Percentiles rank a stretch among this genome's conserved stretches.
These are phyloP conservation scores for Ophiocordyceps camponoti-leonardi DNA, from an alignment of 2,329 filamentous ascomycete genomes.

Conservation along the genomic window DNA sequence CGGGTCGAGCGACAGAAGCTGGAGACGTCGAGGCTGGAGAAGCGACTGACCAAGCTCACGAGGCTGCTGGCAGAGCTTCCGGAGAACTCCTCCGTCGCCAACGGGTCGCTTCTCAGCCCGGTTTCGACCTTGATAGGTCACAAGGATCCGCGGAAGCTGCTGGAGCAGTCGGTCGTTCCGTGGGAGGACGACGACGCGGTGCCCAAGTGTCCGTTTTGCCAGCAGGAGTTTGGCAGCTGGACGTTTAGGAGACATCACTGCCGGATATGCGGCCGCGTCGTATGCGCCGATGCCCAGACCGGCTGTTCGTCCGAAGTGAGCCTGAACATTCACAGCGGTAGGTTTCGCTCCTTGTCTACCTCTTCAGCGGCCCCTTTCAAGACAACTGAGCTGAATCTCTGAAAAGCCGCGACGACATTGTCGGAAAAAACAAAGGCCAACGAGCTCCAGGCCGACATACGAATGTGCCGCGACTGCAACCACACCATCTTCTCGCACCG, in stretches of 20 bases:
- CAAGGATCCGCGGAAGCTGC: slow-evolving; percentile 57
- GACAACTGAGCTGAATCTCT: too few relatives aligned
- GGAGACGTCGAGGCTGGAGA: slow-evolving; percentile 80
- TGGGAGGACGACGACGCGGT: slow-evolving; percentile 89
- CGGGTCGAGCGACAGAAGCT: slow-evolving; percentile 72
- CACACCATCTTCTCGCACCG: slow-evolving; percentile 43
- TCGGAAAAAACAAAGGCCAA: slow-evolving; percentile 23
- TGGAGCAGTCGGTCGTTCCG: slow-evolving; percentile 84
- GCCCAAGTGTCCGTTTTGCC: slow-evolving; percentile 74
- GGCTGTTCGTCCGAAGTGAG: slow-evolving; percentile 73
- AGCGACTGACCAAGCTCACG: slow-evolving; percentile 78
- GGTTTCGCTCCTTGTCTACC: too few relatives aligned
- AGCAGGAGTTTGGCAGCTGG: slow-evolving; percentile 89
- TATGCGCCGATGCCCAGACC: slow-evolving; percentile 77
- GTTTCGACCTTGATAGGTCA: slow-evolving; percentile 46
- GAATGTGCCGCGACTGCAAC: slow-evolving; percentile 85
- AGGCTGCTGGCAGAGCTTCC: slow-evolving; percentile 63
- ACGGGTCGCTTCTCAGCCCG: slow-evolving; percentile 39
- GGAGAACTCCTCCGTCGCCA: slow-evolving; percentile 36
- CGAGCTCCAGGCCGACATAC: slow-evolving; percentile 58
- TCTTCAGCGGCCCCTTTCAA: too few relatives aligned
- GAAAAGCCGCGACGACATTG: slow-evolving; percentile 11
- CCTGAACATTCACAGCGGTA: slow-evolving; percentile 50
- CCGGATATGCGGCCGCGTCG: slow-evolving; percentile 78
- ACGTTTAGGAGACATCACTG: slow-evolving; percentile 90